Evolutionary conservation across 1,139 yeast species (phyloP).

Genomic region (Protomyces inouyei): DNA sequence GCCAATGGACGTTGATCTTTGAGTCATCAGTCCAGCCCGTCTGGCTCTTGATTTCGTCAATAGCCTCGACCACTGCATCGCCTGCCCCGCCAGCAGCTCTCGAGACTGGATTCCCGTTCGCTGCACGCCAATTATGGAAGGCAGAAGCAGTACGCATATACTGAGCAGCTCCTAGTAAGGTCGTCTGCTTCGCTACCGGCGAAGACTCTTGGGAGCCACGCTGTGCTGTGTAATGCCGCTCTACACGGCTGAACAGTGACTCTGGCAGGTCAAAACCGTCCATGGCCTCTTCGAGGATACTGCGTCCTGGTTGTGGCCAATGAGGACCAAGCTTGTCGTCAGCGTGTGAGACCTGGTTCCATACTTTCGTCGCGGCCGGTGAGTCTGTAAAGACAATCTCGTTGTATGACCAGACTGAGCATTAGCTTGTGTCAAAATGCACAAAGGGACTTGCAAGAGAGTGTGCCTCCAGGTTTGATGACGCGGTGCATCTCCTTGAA

Average conservation of each 20-base stretch:
- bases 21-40: constrained; percentile 48
- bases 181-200: constrained; percentile 44
- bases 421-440: neutral
- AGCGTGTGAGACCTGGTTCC: constrained; percentile 44
- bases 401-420: constrained; percentile 63
- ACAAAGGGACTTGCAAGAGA: constrained; percentile 44
- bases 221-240: constrained; percentile 37
- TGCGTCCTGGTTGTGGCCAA: constrained; percentile 61
- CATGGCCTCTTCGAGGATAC: constrained; percentile 47
- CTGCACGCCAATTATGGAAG: constrained; percentile 59
- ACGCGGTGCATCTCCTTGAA: constrained; percentile 49
- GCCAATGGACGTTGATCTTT: constrained; percentile 52
- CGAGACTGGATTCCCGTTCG: constrained; percentile 36
- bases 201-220: constrained; percentile 40
- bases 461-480: constrained; percentile 56
- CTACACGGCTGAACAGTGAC: constrained; percentile 44
- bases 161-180: constrained; percentile 46
- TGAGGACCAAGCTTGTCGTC: constrained; percentile 50
- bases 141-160: constrained; percentile 67
- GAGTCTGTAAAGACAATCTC: constrained; percentile 54
- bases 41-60: constrained; percentile 44
- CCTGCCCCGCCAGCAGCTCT: constrained; percentile 31
- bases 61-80: constrained; percentile 42
- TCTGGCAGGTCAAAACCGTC: constrained; percentile 47
- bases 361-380: constrained; percentile 46